Conservation (phyloP, 495 filamentous ascomycete species). For the Oidiodendron maius region DNA sequence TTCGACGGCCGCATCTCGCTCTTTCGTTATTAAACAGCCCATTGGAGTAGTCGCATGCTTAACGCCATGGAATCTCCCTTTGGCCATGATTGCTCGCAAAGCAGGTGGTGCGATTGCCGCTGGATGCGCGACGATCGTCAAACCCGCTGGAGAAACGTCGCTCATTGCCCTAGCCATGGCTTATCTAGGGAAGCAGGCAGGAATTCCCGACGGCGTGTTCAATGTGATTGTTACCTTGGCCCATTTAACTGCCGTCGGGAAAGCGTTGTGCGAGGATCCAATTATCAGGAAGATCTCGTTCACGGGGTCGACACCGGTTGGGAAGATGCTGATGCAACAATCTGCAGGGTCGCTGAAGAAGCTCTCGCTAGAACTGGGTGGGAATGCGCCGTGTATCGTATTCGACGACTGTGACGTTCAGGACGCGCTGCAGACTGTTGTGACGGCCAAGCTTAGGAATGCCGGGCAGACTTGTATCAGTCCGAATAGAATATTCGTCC, state of each 20-base stretch:
- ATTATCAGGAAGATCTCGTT: constrained; percentile 78
- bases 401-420: constrained; percentile 84
- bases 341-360: constrained; percentile 74
- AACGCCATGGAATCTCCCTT: constrained; percentile 30
- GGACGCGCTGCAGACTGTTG: constrained; percentile 63
- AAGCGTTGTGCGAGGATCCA: constrained; percentile 59
- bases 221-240: constrained; percentile 68
- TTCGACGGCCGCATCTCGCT: constrained; percentile 8
- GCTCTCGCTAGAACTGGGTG: constrained; percentile 76
- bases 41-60: constrained; percentile 28
- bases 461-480: constrained; percentile 87
- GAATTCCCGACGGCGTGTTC: constrained; percentile 74
- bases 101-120: constrained; percentile 30
- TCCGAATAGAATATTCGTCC: constrained; percentile 79
- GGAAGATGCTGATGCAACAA: constrained; percentile 77
- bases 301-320: constrained; percentile 77
- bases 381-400: constrained; percentile 87
- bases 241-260: constrained; percentile 66
- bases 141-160: constrained; percentile 79
- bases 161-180: constrained; percentile 74
- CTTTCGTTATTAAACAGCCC: constrained; percentile 30
- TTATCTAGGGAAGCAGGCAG: constrained; percentile 71
- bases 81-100: constrained; percentile 35
- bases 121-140: constrained; percentile 72
- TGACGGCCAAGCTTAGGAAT: constrained; percentile 73